phyloP scores from a whole-genome alignment of 2,329 filamentous ascomycete species.

The Colletotrichum magnum region DNA sequence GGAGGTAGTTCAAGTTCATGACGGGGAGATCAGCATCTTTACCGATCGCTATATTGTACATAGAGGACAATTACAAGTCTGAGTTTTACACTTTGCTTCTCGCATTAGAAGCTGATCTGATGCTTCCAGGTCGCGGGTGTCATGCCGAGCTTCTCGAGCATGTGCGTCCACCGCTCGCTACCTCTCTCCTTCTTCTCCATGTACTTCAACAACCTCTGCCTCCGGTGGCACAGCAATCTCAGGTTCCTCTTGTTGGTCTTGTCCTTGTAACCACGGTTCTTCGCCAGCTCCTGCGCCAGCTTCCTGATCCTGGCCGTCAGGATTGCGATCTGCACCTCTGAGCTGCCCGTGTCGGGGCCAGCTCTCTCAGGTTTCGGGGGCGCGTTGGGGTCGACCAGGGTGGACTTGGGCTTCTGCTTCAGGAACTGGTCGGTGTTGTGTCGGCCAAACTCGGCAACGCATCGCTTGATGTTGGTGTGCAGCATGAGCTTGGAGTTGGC shows the following conservation, averaged over 20 bases:
- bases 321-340: conserved; percentile 98
- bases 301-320: conserved; percentile 93
- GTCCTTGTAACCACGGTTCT: conserved; percentile 81
- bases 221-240: conserved; percentile 85
- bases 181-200: conserved; percentile 91
- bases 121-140: conserved; percentile 91
- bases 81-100: conserved; percentile 56
- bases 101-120: conserved; percentile 81
- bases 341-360: conserved; percentile 94
- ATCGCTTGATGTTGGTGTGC: conserved; percentile 86
- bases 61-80: conserved; percentile 58
- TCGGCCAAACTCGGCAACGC: conserved; percentile 89
- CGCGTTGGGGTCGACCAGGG: conserved; percentile 55
- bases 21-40: conserved; percentile 43
- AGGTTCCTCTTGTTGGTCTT: conserved; percentile 96
- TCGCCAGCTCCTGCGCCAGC: conserved; percentile 79
- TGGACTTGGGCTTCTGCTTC: conserved; percentile 70
- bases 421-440: conserved; percentile 87
- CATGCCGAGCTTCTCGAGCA: conserved; percentile 87
- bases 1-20: conserved; percentile 41
- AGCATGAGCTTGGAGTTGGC: conserved; percentile 83
- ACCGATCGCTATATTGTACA: conserved; percentile 62
- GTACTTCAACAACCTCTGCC: conserved; percentile 91
- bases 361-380: conserved; percentile 68
- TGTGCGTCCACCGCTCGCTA: conserved; percentile 88